Evolutionary conservation across 2,329 filamentous ascomycete genomes (phyloP), one percentile per base, ranked within the genome.

Genomic region (Claviceps monticola): DNA sequence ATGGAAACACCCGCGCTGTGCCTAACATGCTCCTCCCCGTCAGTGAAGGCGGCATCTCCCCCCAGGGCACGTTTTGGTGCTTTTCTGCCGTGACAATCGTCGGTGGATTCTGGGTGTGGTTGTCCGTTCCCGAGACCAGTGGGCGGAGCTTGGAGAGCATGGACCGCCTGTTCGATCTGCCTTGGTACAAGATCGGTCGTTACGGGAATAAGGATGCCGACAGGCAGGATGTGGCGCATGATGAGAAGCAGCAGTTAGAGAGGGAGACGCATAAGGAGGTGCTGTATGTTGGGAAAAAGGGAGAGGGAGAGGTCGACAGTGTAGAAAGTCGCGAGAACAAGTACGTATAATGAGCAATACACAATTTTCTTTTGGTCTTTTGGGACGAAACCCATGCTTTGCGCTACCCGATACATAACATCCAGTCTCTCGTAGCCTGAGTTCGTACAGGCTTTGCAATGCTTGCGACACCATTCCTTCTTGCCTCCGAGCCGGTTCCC

Each of bases 41-140:
- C 0, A 17, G 54, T 0, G 37, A 69, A 1, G 75, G 75, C 2
- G 76, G 76, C 1, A 74, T 80, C 54, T 71, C 65, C 13, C 72
- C 74, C 39, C 78, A 75, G 54, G 86, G 86, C 0, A 89, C 86
- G 0, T 90, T 90, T 71, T 83, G 84, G 76, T 86, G 83, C 68
- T 90, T 89, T 65, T 74, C 77, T 0, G 78, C 74, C 2, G 74
- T 89, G 9, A 89, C 85, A 0, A 56, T 84, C 1, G 45, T 88
- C 4, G 85, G 85, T 29, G 78, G 83, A 3, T 36, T 75, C 3
- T 89, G 83, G 82, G 84, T 84, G 3, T 86, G 74, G 72, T 76
- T 87, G 65, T 83, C 76, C 55, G 75, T 90, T 1, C 86, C 85
- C 0, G 85, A 89, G 71, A 86, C 83, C 0, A 76, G 77, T 0